A percentile compares a stretch with the other conserved stretches of the same genome.
phyloP scores from a whole-genome alignment of 2,329 filamentous ascomycete genomes.

The Akanthomyces dipterigenus region DNA sequence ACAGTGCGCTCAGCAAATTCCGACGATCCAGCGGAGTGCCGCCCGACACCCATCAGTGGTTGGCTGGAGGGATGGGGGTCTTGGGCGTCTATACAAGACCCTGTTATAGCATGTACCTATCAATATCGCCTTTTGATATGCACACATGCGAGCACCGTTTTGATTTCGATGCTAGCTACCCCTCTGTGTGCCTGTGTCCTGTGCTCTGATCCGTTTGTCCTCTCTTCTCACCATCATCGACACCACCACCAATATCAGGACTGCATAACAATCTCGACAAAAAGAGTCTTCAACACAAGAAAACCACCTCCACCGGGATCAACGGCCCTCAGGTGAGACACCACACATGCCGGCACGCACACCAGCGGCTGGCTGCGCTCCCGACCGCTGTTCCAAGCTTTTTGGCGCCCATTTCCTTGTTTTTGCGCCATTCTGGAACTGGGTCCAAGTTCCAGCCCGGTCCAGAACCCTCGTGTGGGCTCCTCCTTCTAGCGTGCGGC shows the following conservation, averaged over 20 bases:
- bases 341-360: background rate
- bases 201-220: too few relatives aligned
- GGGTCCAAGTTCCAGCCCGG: constrained; percentile 3
- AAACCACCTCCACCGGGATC: background rate
- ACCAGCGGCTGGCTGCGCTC: background rate
- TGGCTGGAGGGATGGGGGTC: too few relatives aligned
- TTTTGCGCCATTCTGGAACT: constrained; percentile 4
- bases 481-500: background rate
- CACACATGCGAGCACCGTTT: background rate
- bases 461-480: background rate
- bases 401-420: background rate
- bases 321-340: background rate
- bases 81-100: background rate
- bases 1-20: background rate
- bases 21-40: background rate
- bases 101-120: background rate
- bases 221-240: background rate
- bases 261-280: background rate
- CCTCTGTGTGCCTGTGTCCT: too few relatives aligned
- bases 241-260: background rate
- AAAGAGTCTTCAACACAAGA: background rate
- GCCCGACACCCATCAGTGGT: too few relatives aligned
- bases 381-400: constrained; percentile 5
- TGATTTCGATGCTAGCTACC: too few relatives aligned
- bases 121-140: too few relatives aligned